Conservation (phyloP, 2,329 filamentous ascomycete species). For the Calonectria montana region DNA sequence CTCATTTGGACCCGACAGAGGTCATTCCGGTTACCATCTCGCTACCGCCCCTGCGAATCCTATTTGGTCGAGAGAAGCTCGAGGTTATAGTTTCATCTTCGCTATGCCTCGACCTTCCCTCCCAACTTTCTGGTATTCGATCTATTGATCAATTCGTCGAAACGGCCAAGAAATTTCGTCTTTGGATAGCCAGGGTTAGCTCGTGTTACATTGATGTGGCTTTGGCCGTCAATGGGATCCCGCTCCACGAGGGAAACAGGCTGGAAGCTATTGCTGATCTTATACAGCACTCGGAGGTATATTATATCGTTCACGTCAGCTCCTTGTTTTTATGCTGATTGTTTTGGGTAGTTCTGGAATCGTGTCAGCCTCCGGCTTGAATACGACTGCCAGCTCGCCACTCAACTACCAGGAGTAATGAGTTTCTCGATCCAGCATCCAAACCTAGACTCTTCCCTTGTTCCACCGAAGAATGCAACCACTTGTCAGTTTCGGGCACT, state of each 20-base stretch:
- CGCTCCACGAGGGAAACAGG: constrained; percentile 20
- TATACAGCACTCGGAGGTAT: constrained; percentile 45
- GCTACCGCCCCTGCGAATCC: constrained; percentile 41
- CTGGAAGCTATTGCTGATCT: constrained; percentile 28
- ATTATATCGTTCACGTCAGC: background rate
- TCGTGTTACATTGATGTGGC: constrained; percentile 45
- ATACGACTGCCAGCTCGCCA: constrained; percentile 13
- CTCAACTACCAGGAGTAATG: constrained; percentile 32
- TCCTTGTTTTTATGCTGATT: background rate
- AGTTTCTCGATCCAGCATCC: constrained; percentile 52
- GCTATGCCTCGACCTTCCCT: constrained; percentile 42
- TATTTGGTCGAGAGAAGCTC: constrained; percentile 35
- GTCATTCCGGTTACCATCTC: constrained; percentile 28
- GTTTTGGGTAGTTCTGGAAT: constrained; percentile 44
- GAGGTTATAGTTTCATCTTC: constrained; percentile 40
- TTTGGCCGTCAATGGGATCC: constrained; percentile 35
- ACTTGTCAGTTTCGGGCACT: constrained; percentile 43
- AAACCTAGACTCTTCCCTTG: constrained; percentile 45
- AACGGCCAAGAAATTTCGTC: constrained; percentile 32
- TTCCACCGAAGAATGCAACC: constrained; percentile 41
- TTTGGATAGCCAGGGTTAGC: constrained; percentile 49
- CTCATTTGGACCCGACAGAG: background rate
- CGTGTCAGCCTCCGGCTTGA: constrained; percentile 45
- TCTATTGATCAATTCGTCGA: constrained; percentile 40
- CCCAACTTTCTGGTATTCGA: constrained; percentile 10